Evolutionary conservation across 768 basidiomycete genomes (phyloP).

Genomic region (Termitomyces sp.): DNA sequence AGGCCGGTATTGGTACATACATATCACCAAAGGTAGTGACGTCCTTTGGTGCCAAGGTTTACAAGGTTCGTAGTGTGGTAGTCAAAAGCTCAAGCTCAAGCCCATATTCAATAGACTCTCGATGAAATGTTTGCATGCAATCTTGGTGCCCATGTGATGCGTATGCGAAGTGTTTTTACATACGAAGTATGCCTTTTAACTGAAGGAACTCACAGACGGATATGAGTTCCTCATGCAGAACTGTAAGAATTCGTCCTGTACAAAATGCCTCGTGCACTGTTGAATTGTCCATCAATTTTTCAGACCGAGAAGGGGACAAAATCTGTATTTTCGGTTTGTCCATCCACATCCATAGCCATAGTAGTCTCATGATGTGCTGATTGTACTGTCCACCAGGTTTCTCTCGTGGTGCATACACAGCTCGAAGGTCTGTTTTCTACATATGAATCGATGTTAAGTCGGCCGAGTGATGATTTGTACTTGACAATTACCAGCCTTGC

Average conservation of each 20-base stretch:
- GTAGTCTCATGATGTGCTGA: no score
- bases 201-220: slow-evolving; percentile 29
- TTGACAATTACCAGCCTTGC: slow-evolving; percentile 29
- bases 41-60: slow-evolving; percentile 32
- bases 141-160: slow-evolving; percentile 46
- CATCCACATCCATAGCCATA: no score
- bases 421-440: slow-evolving; percentile 40
- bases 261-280: not conserved
- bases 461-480: no score
- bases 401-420: slow-evolving; percentile 64
- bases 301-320: slow-evolving; percentile 49
- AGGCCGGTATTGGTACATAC: slow-evolving; percentile 56
- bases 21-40: slow-evolving; percentile 32
- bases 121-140: slow-evolving; percentile 51
- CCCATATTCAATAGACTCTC: slow-evolving; percentile 27
- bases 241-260: slow-evolving; percentile 31
- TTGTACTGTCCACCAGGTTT: slow-evolving; percentile 33
- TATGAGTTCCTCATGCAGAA: slow-evolving; percentile 62
- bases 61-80: slow-evolving; percentile 27
- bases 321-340: slow-evolving; percentile 60
- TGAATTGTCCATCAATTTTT: not conserved
- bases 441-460: not conserved
- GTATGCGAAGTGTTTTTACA: slow-evolving; percentile 23
- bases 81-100: not conserved
- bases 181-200: not conserved